phyloP scores from a whole-genome alignment of 2,329 filamentous ascomycete species.

The Zasmidium angulare region DNA sequence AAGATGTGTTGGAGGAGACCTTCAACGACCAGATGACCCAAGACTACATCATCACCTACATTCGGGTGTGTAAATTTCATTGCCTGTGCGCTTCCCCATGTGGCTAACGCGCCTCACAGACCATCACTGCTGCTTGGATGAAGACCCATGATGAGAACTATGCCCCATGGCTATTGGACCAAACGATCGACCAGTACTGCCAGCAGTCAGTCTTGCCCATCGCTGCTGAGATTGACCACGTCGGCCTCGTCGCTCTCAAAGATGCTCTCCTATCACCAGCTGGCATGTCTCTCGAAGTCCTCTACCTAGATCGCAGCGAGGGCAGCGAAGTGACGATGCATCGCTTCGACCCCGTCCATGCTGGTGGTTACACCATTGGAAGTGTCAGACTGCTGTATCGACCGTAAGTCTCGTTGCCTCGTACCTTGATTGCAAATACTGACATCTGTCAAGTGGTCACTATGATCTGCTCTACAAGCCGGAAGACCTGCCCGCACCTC shows the following conservation, averaged over 20 bases:
- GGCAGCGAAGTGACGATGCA: slow-evolving; percentile 74
- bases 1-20: slow-evolving; percentile 36
- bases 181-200: slow-evolving; percentile 67
- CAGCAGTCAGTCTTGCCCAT: slow-evolving; percentile 69
- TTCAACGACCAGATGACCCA: slow-evolving; percentile 74
- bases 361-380: slow-evolving; percentile 50
- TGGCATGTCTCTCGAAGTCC: slow-evolving; percentile 78
- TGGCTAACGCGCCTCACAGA: slow-evolving; percentile 45
- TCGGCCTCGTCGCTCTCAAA: slow-evolving; percentile 76
- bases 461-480: slow-evolving; percentile 90
- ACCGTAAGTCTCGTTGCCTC: slow-evolving; percentile 50
- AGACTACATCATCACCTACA: slow-evolving; percentile 80
- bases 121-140: slow-evolving; percentile 82
- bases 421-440: slow-evolving; percentile 16
- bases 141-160: slow-evolving; percentile 71
- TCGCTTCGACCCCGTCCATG: slow-evolving; percentile 54
- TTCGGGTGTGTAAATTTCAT: slow-evolving; percentile 52
- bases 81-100: neutral
- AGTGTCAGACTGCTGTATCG: slow-evolving; percentile 68
- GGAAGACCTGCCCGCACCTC: slow-evolving; percentile 46
- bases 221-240: slow-evolving; percentile 82
- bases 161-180: slow-evolving; percentile 67
- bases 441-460: slow-evolving; percentile 62
- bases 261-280: slow-evolving; percentile 78
- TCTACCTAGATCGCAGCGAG: slow-evolving; percentile 84